Base-by-base conservation (phyloP, 2,329 filamentous ascomycete genomes). In the Tolypocladium ovalisporum region DNA sequence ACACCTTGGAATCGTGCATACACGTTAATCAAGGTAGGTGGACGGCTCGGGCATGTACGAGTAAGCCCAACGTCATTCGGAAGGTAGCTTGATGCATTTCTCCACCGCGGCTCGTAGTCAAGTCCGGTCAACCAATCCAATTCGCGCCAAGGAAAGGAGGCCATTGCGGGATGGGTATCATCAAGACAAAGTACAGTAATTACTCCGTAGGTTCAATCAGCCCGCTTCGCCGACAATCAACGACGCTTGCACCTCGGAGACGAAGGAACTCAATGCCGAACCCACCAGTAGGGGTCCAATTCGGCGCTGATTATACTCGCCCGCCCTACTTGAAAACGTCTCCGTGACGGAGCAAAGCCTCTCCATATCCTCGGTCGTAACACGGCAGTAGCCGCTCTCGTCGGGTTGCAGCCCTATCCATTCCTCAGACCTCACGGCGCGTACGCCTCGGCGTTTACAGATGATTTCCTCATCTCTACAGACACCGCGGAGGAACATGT, bases 301-400 rank as follows among this genome's bases (percentile, higher is more conserved):
- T 32, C 40, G 42, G 27, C 15, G 56, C 39, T 57, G 57, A 37
- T 58, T n/a, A 55, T 52, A 47, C 63, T 24, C 62, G 58, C 55
- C 63, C 62, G 57, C 62, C 62, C 55, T 75, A 19, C 58, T 75
- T 73, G 27, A 68, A 61, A 42, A 74, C 70, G 60, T 75, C 74
- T 42, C 67, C 70, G 54, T 71, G 39, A n/a, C n/a, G n/a, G n/a
- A n/a, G n/a, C n/a, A n/a, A n/a, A n/a, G n/a, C n/a, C n/a, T n/a
- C n/a, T n/a, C n/a, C n/a, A n/a, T n/a, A n/a, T n/a, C n/a, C n/a
- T n/a, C n/a, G n/a, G n/a, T n/a, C n/a, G n/a, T n/a, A n/a, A n/a
- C n/a, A n/a, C n/a, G n/a, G n/a, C n/a, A n/a, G n/a, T n/a, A n/a
- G n/a, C n/a, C n/a, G n/a, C n/a, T n/a, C n/a, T n/a, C n/a, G n/a